Conservation (phyloP, 371 early-diverging fungal genomes). For the Conidiobolus incongruus region DNA sequence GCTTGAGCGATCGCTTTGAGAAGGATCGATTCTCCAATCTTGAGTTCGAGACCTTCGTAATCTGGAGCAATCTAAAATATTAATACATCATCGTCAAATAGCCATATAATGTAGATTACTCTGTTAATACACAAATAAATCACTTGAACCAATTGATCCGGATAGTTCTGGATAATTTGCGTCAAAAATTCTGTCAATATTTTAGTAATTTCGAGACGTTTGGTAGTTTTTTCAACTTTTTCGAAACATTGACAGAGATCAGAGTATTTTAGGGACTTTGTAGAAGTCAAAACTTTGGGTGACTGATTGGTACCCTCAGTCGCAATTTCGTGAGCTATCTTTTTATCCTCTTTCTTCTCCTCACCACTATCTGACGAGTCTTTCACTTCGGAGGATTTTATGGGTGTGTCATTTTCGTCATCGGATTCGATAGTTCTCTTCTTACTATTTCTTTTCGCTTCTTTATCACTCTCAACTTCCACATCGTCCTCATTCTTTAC, state of each 20-base stretch:
- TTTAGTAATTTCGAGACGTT: slow-evolving; percentile 50
- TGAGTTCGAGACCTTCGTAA: slow-evolving; percentile 89
- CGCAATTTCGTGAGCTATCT: background rate
- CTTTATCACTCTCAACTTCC: too few relatives aligned
- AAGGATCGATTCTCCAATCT: slow-evolving; percentile 84
- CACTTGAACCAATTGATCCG: slow-evolving; percentile 42
- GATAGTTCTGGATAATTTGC: slow-evolving; percentile 39
- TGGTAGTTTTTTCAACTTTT: slow-evolving; percentile 11
- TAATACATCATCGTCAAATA: background rate
- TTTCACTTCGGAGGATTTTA: too few relatives aligned
- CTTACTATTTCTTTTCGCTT: too few relatives aligned
- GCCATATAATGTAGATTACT: slow-evolving; percentile 12
- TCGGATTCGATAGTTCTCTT: too few relatives aligned
- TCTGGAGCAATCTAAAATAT: slow-evolving; percentile 73
- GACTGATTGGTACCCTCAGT: background rate
- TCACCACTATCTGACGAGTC: too few relatives aligned
- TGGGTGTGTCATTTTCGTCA: too few relatives aligned
- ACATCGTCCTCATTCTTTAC: too few relatives aligned
- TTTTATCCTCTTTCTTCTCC: background rate
- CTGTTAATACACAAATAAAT: slow-evolving; percentile 87
- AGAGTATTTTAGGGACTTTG: background rate
- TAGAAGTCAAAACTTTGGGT: background rate
- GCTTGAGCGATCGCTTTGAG: slow-evolving; percentile 86
- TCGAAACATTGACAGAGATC: background rate
- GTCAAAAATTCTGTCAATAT: slow-evolving; percentile 51